These are phyloP conservation scores for Acanthamoeba healyi DNA, from an alignment of 208 protist species.

Conservation along the genomic window DNA sequence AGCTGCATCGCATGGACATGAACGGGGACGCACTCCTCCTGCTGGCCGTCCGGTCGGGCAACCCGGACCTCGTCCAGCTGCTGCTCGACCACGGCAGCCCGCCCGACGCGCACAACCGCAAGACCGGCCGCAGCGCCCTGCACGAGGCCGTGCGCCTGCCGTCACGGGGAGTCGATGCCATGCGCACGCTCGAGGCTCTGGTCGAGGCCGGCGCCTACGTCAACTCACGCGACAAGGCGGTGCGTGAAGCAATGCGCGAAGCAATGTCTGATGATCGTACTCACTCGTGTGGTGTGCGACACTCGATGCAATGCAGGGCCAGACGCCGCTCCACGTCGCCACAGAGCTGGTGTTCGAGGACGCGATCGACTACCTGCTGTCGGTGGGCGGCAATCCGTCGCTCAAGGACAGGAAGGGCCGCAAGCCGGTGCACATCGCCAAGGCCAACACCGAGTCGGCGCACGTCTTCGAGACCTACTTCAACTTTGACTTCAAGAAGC, in stretches of 20 bases:
- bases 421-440: slow-evolving; percentile 36
- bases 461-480: slow-evolving; percentile 31
- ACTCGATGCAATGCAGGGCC: neutral
- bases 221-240: slow-evolving; percentile 38
- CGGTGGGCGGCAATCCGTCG: neutral
- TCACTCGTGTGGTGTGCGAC: too few relatives aligned
- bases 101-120: slow-evolving; percentile 6
- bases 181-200: neutral
- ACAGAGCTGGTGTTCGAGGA: neutral
- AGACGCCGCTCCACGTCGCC: slow-evolving; percentile 26
- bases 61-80: neutral
- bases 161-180: slow-evolving; percentile 2
- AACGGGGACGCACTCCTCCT: slow-evolving; percentile 1
- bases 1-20: slow-evolving; percentile 8
- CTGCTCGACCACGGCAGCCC: neutral
- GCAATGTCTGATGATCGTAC: too few relatives aligned
- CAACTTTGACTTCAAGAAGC: neutral
- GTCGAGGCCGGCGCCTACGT: slow-evolving; percentile 29
- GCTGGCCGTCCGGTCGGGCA: neutral
- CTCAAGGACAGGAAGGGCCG: slow-evolving; percentile 59
- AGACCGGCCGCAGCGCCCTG: slow-evolving; percentile 6
- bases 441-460: neutral
- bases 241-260: too few relatives aligned
- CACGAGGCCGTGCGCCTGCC: neutral
- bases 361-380: slow-evolving; percentile 30